Evolutionary conservation across 2,329 filamentous ascomycete genomes (phyloP).

Genomic region (Lomentospora prolificans): DNA sequence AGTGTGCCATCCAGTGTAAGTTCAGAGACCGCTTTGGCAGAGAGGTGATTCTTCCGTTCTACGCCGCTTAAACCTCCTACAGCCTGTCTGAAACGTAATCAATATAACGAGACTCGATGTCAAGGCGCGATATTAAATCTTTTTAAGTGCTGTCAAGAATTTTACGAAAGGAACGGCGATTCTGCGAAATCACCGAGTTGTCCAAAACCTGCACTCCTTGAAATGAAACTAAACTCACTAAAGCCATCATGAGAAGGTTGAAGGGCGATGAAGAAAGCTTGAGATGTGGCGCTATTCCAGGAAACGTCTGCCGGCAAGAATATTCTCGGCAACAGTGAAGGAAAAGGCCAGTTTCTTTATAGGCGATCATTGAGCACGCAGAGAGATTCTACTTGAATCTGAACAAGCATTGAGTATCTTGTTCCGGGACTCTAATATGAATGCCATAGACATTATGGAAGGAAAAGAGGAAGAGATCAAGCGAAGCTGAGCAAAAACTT

Average conservation of each 20-base stretch:
- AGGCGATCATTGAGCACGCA: conserved; percentile 97
- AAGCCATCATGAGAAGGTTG: background rate
- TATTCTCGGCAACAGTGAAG: conserved; percentile 51
- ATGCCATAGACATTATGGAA: conserved; percentile 71
- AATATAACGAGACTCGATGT: conserved; percentile 80
- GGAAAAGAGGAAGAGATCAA: conserved; percentile 34
- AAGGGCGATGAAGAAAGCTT: background rate
- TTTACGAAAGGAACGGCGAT: conserved; percentile 74
- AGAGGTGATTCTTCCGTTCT: background rate
- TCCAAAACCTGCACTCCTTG: conserved; percentile 69
- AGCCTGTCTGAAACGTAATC: conserved; percentile 80
- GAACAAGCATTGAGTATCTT: conserved; percentile 86
- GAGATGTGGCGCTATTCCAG: conserved; percentile 12
- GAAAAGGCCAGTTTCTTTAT: conserved; percentile 67
- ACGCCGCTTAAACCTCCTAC: conserved; percentile 3
- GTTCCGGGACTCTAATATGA: conserved; percentile 99
- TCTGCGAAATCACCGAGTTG: conserved; percentile 71
- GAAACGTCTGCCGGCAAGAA: conserved; percentile 30
- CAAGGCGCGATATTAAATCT: conserved; percentile 68
- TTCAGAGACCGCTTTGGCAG: background rate
- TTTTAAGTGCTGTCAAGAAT: conserved; percentile 86
- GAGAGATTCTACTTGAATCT: conserved; percentile 70
- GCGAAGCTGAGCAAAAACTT: background rate
- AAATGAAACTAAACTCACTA: conserved; percentile 22
- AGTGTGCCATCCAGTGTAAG: conserved; percentile 87